Conservation (phyloP, 306 rosid species). For the Quercus engelmannii region DNA sequence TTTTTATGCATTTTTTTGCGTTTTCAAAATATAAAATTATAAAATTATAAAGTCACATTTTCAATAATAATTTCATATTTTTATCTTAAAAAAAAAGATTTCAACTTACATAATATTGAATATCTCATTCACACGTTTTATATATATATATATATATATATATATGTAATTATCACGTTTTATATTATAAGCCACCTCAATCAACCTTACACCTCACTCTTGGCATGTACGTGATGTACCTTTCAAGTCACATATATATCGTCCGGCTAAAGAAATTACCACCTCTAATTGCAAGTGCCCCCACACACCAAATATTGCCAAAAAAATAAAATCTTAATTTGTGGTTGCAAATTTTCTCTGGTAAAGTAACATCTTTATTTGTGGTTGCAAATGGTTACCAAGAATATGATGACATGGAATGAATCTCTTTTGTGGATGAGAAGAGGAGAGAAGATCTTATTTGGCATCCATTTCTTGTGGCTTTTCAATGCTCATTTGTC, state of each 20-base stretch:
- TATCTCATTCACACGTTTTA: no score
- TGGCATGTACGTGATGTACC: not conserved
- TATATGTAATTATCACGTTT: no score
- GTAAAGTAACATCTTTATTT: no score
- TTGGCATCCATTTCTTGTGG: not conserved
- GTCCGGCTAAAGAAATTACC: not conserved
- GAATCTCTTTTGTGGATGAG: not conserved
- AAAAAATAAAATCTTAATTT: not conserved
- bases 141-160: no score
- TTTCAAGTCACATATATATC: not conserved
- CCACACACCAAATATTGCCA: not conserved
- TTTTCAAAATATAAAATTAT: no score
- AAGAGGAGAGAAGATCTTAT: not conserved
- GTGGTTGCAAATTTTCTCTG: no score
- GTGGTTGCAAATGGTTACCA: not conserved
- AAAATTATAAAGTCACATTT: no score
- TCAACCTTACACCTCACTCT: not conserved
- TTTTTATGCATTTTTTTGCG: no score
- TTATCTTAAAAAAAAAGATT: no score
- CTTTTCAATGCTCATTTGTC: not conserved
- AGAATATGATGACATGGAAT: not conserved
- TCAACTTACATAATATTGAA: no score
- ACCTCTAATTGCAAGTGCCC: not conserved
- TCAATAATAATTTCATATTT: no score
- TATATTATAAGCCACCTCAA: not conserved